phyloP scores from a whole-genome alignment of 352 stramenopile species.

The Phytophthora cactorum region DNA sequence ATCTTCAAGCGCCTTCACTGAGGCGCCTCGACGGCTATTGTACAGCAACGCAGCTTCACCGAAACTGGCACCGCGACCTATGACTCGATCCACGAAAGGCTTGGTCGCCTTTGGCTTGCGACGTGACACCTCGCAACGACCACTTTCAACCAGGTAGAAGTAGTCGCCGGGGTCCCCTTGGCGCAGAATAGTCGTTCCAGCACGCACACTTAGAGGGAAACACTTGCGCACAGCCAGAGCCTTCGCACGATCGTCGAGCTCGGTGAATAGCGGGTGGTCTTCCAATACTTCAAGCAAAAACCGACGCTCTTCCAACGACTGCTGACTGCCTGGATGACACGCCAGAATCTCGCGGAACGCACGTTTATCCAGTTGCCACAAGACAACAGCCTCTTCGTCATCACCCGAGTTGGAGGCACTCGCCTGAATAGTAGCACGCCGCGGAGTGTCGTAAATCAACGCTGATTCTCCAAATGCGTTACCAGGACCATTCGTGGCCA shows the following conservation, averaged over 20 bases:
- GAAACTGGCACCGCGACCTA: slow-evolving; percentile 86
- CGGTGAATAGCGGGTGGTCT: slow-evolving; percentile 78
- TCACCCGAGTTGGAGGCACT: slow-evolving; percentile 17
- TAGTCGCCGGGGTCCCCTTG: slow-evolving; percentile 87
- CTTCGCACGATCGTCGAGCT: slow-evolving; percentile 79
- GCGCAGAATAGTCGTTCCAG: slow-evolving; percentile 68
- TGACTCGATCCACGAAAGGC: slow-evolving; percentile 72
- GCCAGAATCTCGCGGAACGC: slow-evolving; percentile 67
- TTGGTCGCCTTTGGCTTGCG: slow-evolving; percentile 59
- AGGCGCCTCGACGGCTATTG: slow-evolving; percentile 94
- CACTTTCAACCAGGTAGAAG: slow-evolving; percentile 85
- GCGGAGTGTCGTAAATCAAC: slow-evolving; percentile 86
- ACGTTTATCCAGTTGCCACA: slow-evolving; percentile 82
- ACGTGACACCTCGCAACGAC: slow-evolving; percentile 77
- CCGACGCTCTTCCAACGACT: slow-evolving; percentile 77
- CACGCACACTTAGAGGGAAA: slow-evolving; percentile 72
- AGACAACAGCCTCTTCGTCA: slow-evolving; percentile 47
- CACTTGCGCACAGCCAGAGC: slow-evolving; percentile 83
- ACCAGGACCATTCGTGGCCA: slow-evolving; percentile 81
- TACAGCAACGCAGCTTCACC: slow-evolving; percentile 97
- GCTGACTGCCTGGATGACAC: slow-evolving; percentile 68
- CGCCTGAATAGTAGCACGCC: slow-evolving; percentile 69
- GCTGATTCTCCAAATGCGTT: slow-evolving; percentile 85
- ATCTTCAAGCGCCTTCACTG: slow-evolving; percentile 83
- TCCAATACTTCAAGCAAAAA: slow-evolving; percentile 77